Conservation (phyloP, 176 grass and related monocot species). For the Oryza glaberrima region DNA sequence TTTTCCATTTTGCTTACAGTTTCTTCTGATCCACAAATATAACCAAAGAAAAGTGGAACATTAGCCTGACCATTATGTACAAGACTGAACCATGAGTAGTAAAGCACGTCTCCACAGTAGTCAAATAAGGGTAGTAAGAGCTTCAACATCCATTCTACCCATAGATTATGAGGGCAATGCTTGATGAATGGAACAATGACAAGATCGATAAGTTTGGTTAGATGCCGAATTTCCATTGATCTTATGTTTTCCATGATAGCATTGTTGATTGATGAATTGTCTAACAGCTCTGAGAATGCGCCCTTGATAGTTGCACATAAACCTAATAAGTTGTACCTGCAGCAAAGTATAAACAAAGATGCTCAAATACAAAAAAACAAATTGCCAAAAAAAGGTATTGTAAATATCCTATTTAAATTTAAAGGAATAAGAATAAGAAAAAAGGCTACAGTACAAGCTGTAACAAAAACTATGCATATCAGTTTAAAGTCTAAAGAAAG, state of each 20-base stretch:
- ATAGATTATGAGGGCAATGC: conserved; percentile 49
- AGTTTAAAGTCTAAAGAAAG: too few relatives aligned
- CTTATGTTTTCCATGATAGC: conserved; percentile 52
- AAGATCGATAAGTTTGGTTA: conserved; percentile 58
- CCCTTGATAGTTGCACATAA: conserved; percentile 55
- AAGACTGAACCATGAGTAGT: conserved; percentile 58
- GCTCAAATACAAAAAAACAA: too few relatives aligned
- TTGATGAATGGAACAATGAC: conserved; percentile 54
- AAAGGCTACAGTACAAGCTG: too few relatives aligned
- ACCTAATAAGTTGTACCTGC: conserved; percentile 64
- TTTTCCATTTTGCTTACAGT: conserved; percentile 60
- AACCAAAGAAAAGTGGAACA: conserved; percentile 57
- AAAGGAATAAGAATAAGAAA: too few relatives aligned
- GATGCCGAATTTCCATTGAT: conserved; percentile 61
- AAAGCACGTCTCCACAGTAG: conserved; percentile 58
- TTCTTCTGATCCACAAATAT: conserved; percentile 58
- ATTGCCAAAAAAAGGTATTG: too few relatives aligned
- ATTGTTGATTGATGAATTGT: conserved; percentile 46
- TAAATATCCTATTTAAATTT: too few relatives aligned
- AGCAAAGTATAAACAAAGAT: conserved; percentile 27
- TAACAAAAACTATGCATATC: too few relatives aligned
- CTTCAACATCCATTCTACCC: conserved; percentile 52
- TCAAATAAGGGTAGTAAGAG: conserved; percentile 57
- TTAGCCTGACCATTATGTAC: conserved; percentile 44
- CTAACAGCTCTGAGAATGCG: conserved; percentile 43